Conservation (phyloP, 331 rosid species). For the Rhamnella rubrinervis region DNA sequence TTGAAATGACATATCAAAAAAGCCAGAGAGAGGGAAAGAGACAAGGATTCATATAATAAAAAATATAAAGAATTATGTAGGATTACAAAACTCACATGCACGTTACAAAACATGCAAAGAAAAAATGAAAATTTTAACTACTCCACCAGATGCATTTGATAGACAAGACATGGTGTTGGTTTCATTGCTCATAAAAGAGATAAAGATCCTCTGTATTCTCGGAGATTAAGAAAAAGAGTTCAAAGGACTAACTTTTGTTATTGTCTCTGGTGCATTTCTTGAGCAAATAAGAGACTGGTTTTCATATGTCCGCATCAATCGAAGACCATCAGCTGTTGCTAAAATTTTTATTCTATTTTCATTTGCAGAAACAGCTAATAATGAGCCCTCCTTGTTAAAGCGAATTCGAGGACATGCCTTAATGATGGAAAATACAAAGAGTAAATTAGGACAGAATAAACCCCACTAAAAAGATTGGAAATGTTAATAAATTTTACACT, state of each 20-base stretch:
- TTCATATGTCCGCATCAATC: slow-evolving; percentile 1
- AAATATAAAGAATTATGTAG: background rate
- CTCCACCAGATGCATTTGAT: too few species aligned
- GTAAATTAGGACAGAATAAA: background rate
- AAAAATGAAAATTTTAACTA: too few species aligned
- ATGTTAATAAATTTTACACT: background rate
- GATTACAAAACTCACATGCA: background rate
- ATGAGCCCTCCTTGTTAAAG: slow-evolving; percentile 63
- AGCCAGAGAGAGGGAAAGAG: too few species aligned
- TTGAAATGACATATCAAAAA: too few species aligned
- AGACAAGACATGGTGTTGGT: slow-evolving; percentile 29
- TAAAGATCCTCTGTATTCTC: background rate
- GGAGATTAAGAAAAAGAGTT: slow-evolving; percentile 7
- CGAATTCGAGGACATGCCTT: slow-evolving; percentile 91
- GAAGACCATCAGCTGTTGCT: slow-evolving; percentile 14
- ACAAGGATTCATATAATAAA: background rate
- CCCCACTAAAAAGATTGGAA: background rate
- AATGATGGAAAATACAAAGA: slow-evolving; percentile 8
- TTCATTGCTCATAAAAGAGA: slow-evolving; percentile 11
- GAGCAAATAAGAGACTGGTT: slow-evolving; percentile 10
- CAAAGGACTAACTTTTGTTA: slow-evolving; percentile 23
- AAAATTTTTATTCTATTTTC: slow-evolving; percentile 45
- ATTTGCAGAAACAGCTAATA: slow-evolving; percentile 41
- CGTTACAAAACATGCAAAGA: background rate
- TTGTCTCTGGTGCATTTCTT: slow-evolving; percentile 4